A percentile compares a stretch with the other conserved stretches of the same genome.
These are phyloP conservation scores for Agroathelia rolfsii DNA, from an alignment of 1,284 basidiomycete species.

Conservation along the genomic window DNA sequence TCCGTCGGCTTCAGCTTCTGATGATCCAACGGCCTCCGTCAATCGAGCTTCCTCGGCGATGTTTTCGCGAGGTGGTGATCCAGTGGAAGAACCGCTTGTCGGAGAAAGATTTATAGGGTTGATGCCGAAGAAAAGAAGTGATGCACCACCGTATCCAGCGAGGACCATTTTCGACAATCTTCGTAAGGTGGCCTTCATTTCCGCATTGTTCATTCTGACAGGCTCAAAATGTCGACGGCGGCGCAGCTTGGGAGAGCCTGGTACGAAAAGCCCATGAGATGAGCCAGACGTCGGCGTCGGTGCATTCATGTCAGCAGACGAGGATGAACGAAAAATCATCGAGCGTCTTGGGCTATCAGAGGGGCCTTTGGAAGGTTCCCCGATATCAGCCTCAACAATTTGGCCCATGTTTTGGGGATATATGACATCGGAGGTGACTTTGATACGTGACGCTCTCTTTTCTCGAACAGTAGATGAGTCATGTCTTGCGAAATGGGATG, in stretches of 20 bases:
- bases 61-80: conserved; percentile 25
- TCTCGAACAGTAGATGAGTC: conserved; percentile 22
- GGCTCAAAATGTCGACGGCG: conserved; percentile 21
- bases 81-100: conserved; percentile 19
- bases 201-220: conserved; percentile 30
- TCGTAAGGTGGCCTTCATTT: conserved; percentile 57
- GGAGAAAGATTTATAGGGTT: conserved; percentile 24
- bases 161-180: conserved; percentile 71
- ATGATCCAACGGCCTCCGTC: conserved; percentile 54
- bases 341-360: conserved; percentile 16
- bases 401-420: conserved; percentile 54
- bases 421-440: conserved; percentile 59
- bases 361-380: conserved; percentile 34
- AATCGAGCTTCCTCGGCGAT: conserved; percentile 49
- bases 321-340: too few relatives aligned
- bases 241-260: too few relatives aligned
- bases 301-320: too few relatives aligned
- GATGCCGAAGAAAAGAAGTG: conserved; percentile 68
- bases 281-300: background rate
- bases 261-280: too few relatives aligned
- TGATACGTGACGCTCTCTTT: conserved; percentile 43
- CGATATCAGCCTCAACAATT: conserved; percentile 64
- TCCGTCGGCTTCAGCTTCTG: conserved; percentile 52
- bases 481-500: conserved; percentile 14
- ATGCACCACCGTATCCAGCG: conserved; percentile 72